A percentile compares a stretch with the other conserved stretches of the same genome.
Conservation (phyloP, 1,284 basidiomycete species). For the Cryptococcus maquisensis region DNA sequence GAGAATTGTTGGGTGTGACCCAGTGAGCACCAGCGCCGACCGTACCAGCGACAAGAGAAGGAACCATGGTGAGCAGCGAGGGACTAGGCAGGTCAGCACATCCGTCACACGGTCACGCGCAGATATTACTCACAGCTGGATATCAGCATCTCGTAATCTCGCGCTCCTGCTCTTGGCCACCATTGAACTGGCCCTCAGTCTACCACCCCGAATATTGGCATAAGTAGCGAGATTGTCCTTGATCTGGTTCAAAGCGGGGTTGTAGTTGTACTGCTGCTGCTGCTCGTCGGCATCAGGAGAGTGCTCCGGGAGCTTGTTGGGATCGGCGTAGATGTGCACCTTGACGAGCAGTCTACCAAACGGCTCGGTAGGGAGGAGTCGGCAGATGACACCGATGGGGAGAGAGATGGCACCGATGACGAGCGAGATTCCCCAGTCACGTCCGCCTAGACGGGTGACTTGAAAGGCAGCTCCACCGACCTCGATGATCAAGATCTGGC, state of each 20-base stretch:
- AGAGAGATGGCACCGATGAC: conserved; percentile 76
- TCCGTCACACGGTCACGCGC: neutral
- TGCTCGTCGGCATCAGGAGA: conserved; percentile 58
- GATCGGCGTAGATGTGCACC: conserved; percentile 63
- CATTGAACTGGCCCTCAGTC: conserved; percentile 64
- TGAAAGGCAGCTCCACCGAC: conserved; percentile 88
- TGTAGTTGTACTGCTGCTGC: conserved; percentile 39
- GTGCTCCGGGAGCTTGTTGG: conserved; percentile 62
- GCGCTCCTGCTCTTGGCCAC: conserved; percentile 70
- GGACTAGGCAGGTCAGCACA: conserved; percentile 36
- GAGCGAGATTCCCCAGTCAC: conserved; percentile 90
- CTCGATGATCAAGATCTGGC: conserved; percentile 86
- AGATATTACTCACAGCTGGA: conserved; percentile 45
- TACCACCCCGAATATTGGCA: conserved; percentile 75
- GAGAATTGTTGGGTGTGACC: conserved; percentile 23
- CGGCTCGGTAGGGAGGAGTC: conserved; percentile 74
- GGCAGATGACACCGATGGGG: conserved; percentile 78
- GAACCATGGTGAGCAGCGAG: conserved; percentile 79
- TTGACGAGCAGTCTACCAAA: conserved; percentile 67
- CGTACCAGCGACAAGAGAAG: conserved; percentile 75
- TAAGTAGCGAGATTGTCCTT: conserved; percentile 81
- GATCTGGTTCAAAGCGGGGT: conserved; percentile 57
- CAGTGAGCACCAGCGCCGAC: conserved; percentile 65
- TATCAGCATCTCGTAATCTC: conserved; percentile 54
- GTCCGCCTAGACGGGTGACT: conserved; percentile 71